Evolutionary conservation across 176 grass and related monocot species (phyloP).

Genomic region (Oryza punctata): DNA sequence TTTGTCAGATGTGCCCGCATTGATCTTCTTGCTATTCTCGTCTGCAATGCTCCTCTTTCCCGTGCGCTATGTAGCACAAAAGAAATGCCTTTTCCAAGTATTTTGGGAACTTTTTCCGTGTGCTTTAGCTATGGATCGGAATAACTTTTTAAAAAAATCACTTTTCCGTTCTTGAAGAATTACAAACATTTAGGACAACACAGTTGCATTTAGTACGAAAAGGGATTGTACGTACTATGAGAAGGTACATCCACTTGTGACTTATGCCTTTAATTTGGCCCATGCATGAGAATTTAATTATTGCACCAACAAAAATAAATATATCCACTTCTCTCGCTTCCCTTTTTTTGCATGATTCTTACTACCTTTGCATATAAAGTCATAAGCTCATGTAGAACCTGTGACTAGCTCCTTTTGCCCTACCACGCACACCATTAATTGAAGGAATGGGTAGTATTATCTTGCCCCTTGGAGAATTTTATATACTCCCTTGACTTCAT

Average conservation of each 20-base stretch:
- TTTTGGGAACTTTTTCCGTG: too few species aligned
- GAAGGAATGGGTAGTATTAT: not conserved
- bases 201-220: not conserved
- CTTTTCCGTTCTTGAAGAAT: too few species aligned
- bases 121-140: not conserved
- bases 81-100: too few species aligned
- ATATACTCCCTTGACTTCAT: too few species aligned
- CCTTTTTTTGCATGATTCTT: not conserved
- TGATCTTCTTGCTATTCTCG: too few species aligned
- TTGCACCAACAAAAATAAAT: not conserved
- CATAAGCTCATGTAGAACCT: not conserved
- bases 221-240: not conserved
- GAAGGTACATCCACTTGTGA: not conserved
- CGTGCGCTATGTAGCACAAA: too few species aligned
- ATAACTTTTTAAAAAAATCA: not conserved
- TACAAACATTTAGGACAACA: too few species aligned
- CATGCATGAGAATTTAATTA: not conserved
- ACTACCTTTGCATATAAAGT: not conserved
- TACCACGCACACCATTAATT: not conserved
- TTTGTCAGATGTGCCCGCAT: too few species aligned
- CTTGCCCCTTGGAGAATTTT: not conserved
- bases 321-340: too few species aligned
- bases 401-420: not conserved
- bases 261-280: too few species aligned
- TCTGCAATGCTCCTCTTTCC: too few species aligned